phyloP scores from a whole-genome alignment of 129 eudicot genomes.

The Erigeron canadensis region DNA sequence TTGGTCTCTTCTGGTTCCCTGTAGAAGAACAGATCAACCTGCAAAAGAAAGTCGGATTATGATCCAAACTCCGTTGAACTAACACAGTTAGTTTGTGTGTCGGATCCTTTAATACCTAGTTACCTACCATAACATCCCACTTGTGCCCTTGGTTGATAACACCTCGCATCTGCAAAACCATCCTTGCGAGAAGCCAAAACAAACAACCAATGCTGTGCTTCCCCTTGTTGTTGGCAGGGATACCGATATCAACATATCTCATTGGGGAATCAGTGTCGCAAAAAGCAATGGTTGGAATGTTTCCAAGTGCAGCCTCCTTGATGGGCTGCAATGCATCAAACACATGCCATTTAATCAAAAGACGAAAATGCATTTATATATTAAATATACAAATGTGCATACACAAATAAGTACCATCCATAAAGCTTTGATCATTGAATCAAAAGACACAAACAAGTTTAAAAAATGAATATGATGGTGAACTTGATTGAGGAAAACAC shows the following conservation, averaged over 20 bases:
- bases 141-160: constrained; percentile 63
- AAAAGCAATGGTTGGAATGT: constrained; percentile 78
- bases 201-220: constrained; percentile 81
- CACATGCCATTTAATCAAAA: neutral
- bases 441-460: too few relatives aligned
- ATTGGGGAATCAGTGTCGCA: constrained; percentile 83
- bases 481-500: neutral
- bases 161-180: constrained; percentile 81
- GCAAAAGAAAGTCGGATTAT: constrained; percentile 25
- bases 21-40: constrained; percentile 80
- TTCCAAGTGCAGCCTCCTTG: constrained; percentile 71
- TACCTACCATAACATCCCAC: constrained; percentile 73
- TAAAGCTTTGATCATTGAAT: too few relatives aligned
- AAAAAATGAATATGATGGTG: too few relatives aligned
- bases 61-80: neutral
- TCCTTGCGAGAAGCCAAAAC: constrained; percentile 76
- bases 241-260: constrained; percentile 75
- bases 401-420: neutral
- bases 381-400: too few relatives aligned
- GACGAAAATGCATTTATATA: neutral
- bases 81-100: too few relatives aligned
- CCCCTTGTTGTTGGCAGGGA: constrained; percentile 84
- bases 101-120: neutral
- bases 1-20: constrained; percentile 73
- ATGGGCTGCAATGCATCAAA: constrained; percentile 50